Evolutionary conservation across 2,329 filamentous ascomycete species (phyloP).

Genomic region (Trichocomaceae sp.): DNA sequence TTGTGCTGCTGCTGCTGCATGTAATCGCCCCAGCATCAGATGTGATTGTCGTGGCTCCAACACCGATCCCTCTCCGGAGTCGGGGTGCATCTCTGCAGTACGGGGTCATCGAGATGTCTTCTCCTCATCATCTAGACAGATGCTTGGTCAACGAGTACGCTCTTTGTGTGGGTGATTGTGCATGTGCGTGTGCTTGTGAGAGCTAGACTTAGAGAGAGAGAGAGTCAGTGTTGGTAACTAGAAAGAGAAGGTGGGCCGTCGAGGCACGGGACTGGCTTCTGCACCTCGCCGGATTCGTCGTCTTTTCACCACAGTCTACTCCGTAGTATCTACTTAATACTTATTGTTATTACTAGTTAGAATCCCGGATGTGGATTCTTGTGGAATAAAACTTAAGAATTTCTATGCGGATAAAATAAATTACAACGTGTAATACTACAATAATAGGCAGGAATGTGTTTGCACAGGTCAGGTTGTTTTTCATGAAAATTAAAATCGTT

Average conservation of each 20-base stretch:
- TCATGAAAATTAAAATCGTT: no score
- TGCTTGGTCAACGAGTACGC: background rate
- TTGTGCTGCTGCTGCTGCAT: background rate
- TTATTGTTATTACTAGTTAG: no score
- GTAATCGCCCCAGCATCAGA: constrained; percentile 8
- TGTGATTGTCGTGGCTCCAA: constrained; percentile 8
- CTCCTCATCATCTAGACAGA: background rate
- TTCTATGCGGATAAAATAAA: no score
- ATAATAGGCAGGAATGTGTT: no score
- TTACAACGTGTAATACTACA: no score
- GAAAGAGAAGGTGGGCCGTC: background rate
- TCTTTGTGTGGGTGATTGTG: background rate
- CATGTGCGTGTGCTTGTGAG: background rate
- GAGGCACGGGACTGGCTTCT: constrained; percentile 4
- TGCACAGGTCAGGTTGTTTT: no score
- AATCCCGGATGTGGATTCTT: no score
- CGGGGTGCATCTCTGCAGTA: background rate
- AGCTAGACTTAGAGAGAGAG: background rate
- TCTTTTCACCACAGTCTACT: no score
- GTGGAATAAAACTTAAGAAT: no score
- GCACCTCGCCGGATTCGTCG: constrained; percentile 9
- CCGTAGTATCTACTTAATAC: no score
- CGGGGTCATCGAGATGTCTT: background rate
- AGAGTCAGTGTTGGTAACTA: no score
- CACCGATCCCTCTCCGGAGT: background rate